A percentile compares a stretch with the other conserved stretches of the same genome.
Evolutionary conservation across 2,329 filamentous ascomycete genomes (phyloP).

Genomic region (Diaporthe sp.): DNA sequence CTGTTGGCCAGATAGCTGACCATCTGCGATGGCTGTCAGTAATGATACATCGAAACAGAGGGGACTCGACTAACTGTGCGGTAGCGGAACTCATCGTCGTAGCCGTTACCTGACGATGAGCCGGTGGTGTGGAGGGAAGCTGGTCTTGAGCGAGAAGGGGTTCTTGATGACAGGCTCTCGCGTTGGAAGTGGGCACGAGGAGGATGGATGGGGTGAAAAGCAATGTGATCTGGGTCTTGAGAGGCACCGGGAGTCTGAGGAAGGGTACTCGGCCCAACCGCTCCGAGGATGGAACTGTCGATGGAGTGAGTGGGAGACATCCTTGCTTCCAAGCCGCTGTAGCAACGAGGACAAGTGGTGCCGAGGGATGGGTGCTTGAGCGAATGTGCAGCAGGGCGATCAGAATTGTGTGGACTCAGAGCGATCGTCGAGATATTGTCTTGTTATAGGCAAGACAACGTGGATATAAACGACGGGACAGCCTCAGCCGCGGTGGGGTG

Average conservation of each 20-base stretch:
- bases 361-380: neutral
- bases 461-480: slow-evolving; percentile 16
- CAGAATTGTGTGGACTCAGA: neutral
- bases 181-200: slow-evolving; percentile 31
- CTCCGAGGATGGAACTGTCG: slow-evolving; percentile 12
- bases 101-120: slow-evolving; percentile 39
- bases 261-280: slow-evolving; percentile 5
- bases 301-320: slow-evolving; percentile 32
- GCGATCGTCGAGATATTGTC: slow-evolving; percentile 14
- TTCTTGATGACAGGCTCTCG: slow-evolving; percentile 28
- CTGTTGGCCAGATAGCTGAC: slow-evolving; percentile 50
- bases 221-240: slow-evolving; percentile 19
- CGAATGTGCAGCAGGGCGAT: slow-evolving; percentile 5
- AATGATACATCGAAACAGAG: neutral
- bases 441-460: slow-evolving; percentile 12
- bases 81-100: slow-evolving; percentile 51
- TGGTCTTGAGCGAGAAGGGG: slow-evolving; percentile 33
- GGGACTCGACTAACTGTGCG: slow-evolving; percentile 47
- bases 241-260: neutral
- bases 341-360: neutral
- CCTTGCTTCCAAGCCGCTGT: slow-evolving; percentile 1
- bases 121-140: slow-evolving; percentile 36
- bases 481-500: slow-evolving; percentile 17
- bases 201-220: slow-evolving; percentile 17
- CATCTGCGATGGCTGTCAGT: slow-evolving; percentile 46